Base-by-base conservation (phyloP, 176 grass and related monocot genomes). In the Coix lacrymajobi region DNA sequence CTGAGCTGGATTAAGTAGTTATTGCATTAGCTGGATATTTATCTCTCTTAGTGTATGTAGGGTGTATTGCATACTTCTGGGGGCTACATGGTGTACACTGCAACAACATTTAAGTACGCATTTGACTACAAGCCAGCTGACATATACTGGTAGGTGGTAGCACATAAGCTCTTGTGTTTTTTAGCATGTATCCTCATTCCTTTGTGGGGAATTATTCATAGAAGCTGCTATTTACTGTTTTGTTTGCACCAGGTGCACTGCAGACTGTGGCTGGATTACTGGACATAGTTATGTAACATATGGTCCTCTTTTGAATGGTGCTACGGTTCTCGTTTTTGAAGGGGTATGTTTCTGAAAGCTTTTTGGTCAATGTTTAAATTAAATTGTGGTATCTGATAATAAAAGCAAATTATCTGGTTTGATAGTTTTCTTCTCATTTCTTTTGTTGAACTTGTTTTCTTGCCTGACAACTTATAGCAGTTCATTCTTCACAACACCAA, bases 191-290 rank as follows among this genome's bases (percentile, higher is more conserved):
- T 8, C 30, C 57, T 75, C 45, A 36, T 79, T 69, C 69, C 32
- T 61, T 2, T 43, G 70, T 82, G 32, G 28, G 32, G 62, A 84
- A 52, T 11, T 51, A 68, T 54, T 78, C 60, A 13, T 17, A 56
- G 51, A 84, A 84, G 14, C 49, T 62, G 33, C 15, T 66, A 37
- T 79, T 9, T 88, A 52, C 56, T 88, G n/a, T 86, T 72, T 82
- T 77, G 61, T 80, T 87, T 41, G 40, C 40, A 85, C 60, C 79
- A 99, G 96, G 96, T 99, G 96, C 74, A 99, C 96, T 85, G 96
- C 96, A 78, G 96, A 99, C 76, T 99, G 96, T 85, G 96, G 96
- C 19, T 99, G 96, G 96, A 99, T 99, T 69, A 99, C 96, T 57
- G 96, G 96, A 56, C 96, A 99, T 81, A 96, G 96, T 75, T 99